These are phyloP conservation scores for Ramularia endophylla DNA, from an alignment of 2,329 filamentous ascomycete species.

Conservation along the genomic window DNA sequence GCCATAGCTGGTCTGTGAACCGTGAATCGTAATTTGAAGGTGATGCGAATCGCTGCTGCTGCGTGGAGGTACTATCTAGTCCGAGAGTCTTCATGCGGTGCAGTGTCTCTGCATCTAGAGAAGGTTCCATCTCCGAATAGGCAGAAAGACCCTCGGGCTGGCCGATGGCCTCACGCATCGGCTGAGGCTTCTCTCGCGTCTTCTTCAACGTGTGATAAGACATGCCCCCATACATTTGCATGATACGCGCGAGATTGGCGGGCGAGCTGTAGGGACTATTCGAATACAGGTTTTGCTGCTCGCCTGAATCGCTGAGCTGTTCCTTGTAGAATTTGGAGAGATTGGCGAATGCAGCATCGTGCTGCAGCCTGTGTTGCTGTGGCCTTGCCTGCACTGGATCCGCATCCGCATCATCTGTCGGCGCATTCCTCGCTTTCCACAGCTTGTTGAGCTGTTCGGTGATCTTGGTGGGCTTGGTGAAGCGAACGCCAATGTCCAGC, in stretches of 20 bases:
- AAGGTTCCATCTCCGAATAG: slow-evolving; percentile 33
- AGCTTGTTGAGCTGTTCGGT: slow-evolving; percentile 54
- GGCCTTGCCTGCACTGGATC: slow-evolving; percentile 36
- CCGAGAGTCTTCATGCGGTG: slow-evolving; percentile 52
- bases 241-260: slow-evolving; percentile 76
- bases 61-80: slow-evolving; percentile 58
- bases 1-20: slow-evolving; percentile 70
- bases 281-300: slow-evolving; percentile 42
- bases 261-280: slow-evolving; percentile 64
- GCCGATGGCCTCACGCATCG: slow-evolving; percentile 74
- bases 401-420: slow-evolving; percentile 36
- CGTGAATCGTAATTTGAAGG: slow-evolving; percentile 46
- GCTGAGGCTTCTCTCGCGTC: slow-evolving; percentile 58
- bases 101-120: slow-evolving; percentile 51
- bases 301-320: slow-evolving; percentile 63
- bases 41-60: slow-evolving; percentile 48
- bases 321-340: slow-evolving; percentile 75
- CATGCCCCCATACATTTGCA: slow-evolving; percentile 76
- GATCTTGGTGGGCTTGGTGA: slow-evolving; percentile 80
- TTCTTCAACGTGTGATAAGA: slow-evolving; percentile 58
- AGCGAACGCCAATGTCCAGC: slow-evolving; percentile 80
- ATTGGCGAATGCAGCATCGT: slow-evolving; percentile 66
- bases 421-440: slow-evolving; percentile 21
- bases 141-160: slow-evolving; percentile 63
- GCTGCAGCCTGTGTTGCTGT: slow-evolving; percentile 39